These are phyloP conservation scores for Capsella bursapastoris DNA, from an alignment of 345 rosid genomes.

Conservation along the genomic window DNA sequence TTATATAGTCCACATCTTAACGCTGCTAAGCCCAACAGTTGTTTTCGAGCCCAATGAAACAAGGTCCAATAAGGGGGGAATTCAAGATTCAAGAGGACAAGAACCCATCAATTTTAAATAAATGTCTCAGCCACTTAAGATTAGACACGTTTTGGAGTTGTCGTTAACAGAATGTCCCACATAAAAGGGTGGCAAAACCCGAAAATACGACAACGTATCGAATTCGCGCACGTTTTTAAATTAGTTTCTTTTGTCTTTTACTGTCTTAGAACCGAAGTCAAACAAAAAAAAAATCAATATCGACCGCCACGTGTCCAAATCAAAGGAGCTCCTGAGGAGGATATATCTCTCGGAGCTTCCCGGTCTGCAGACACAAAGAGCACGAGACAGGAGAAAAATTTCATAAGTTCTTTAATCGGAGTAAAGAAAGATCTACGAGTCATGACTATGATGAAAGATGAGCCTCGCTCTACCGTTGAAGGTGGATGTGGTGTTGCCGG, in stretches of 20 bases:
- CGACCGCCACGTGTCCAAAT: constrained; percentile 16
- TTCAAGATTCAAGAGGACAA: neutral
- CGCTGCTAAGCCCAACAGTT: neutral
- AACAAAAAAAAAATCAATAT: neutral
- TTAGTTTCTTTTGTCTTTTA: neutral
- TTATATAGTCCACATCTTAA: neutral
- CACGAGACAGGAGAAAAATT: neutral
- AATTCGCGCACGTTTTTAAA: constrained; percentile 33
- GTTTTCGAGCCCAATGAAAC: neutral
- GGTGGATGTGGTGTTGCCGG: constrained; percentile 11
- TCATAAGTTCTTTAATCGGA: neutral
- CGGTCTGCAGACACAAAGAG: neutral
- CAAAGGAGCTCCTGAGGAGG: neutral
- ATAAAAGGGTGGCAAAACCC: neutral
- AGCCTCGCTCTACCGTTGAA: constrained; percentile 26
- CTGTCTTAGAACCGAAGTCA: constrained; percentile 1
- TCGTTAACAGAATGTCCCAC: neutral
- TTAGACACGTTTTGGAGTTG: neutral
- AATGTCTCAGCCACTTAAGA: neutral
- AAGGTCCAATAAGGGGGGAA: neutral
- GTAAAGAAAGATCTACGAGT: neutral
- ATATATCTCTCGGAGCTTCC: constrained; percentile 19
- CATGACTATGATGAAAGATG: constrained; percentile 37
- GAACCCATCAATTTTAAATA: neutral
- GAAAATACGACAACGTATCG: neutral